phyloP scores from a whole-genome alignment of 2,329 filamentous ascomycete genomes.

The Calonectria hongkongensis region DNA sequence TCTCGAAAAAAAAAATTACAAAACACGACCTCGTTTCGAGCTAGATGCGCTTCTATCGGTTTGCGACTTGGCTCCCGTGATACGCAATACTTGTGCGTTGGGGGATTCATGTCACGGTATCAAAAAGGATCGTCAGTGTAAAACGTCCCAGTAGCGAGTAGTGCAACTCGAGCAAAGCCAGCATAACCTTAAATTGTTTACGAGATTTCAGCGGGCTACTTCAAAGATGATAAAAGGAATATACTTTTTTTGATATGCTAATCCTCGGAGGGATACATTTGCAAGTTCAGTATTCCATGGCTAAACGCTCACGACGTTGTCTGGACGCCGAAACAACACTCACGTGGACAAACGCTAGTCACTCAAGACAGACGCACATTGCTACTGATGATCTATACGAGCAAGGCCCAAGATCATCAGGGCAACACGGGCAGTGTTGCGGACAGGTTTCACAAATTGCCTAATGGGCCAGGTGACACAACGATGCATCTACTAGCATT shows the following conservation, averaged over 20 bases:
- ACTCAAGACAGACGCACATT: neutral
- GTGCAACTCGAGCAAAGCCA: neutral
- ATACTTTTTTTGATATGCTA: neutral
- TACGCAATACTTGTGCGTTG: neutral
- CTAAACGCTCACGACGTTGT: no score
- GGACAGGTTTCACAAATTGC: conserved; percentile 2
- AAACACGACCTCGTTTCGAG: neutral
- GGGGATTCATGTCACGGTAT: neutral
- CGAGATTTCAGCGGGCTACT: neutral
- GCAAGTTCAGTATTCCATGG: neutral
- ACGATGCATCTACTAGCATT: neutral
- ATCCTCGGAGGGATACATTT: neutral
- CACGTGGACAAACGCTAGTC: neutral
- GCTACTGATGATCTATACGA: neutral
- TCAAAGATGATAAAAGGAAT: neutral
- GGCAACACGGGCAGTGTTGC: neutral
- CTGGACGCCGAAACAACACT: no score
- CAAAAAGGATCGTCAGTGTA: neutral
- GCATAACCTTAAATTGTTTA: neutral
- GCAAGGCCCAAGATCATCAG: neutral
- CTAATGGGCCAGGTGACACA: neutral
- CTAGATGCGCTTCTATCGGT: neutral
- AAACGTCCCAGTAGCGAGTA: no score
- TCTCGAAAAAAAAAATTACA: neutral
- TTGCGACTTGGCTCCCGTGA: neutral